phyloP scores from a whole-genome alignment of 768 basidiomycete species.

The Pleurotus giganteus region DNA sequence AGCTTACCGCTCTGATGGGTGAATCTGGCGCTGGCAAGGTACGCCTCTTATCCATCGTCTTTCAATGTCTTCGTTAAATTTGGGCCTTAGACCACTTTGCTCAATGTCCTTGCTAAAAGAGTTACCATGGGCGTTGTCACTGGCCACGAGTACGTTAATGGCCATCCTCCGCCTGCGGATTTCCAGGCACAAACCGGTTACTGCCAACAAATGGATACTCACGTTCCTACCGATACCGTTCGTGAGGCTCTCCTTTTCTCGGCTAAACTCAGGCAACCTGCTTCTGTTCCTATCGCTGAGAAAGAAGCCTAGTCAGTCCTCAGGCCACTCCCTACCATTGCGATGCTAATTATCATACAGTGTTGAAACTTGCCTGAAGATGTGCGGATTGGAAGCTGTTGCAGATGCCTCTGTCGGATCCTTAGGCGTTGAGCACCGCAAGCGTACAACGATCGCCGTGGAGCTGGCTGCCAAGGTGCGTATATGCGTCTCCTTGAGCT shows the following conservation, averaged over 20 bases:
- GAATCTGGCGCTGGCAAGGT: slow-evolving; percentile 31
- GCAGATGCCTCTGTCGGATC: slow-evolving; percentile 70
- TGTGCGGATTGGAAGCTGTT: slow-evolving; percentile 65
- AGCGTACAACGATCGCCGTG: slow-evolving; percentile 84
- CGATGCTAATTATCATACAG: slow-evolving; percentile 21
- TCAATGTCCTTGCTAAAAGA: slow-evolving; percentile 43
- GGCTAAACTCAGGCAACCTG: slow-evolving; percentile 74
- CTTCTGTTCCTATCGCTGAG: slow-evolving; percentile 59
- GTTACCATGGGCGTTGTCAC: slow-evolving; percentile 31
- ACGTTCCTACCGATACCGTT: slow-evolving; percentile 72
- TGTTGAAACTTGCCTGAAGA: slow-evolving; percentile 44
- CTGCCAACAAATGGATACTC: slow-evolving; percentile 73
- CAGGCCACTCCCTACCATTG: neutral
- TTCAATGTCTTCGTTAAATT: slow-evolving; percentile 36
- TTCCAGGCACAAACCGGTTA: slow-evolving; percentile 40
- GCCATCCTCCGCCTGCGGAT: slow-evolving; percentile 36
- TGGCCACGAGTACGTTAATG: slow-evolving; percentile 41
- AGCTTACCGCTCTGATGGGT: slow-evolving; percentile 66
- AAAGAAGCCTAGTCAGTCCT: slow-evolving; percentile 71
- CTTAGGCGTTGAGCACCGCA: slow-evolving; percentile 68
- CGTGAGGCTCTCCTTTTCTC: slow-evolving; percentile 80
- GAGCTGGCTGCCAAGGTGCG: slow-evolving; percentile 84
- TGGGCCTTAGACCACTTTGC: slow-evolving; percentile 37
- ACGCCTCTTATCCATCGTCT: slow-evolving; percentile 49
- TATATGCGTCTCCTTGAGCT: too few relatives aligned